Evolutionary conservation across 2,329 filamentous ascomycete species (phyloP), one percentile per base, ranked within the genome.

Genomic region (Fusarium nygamai): DNA sequence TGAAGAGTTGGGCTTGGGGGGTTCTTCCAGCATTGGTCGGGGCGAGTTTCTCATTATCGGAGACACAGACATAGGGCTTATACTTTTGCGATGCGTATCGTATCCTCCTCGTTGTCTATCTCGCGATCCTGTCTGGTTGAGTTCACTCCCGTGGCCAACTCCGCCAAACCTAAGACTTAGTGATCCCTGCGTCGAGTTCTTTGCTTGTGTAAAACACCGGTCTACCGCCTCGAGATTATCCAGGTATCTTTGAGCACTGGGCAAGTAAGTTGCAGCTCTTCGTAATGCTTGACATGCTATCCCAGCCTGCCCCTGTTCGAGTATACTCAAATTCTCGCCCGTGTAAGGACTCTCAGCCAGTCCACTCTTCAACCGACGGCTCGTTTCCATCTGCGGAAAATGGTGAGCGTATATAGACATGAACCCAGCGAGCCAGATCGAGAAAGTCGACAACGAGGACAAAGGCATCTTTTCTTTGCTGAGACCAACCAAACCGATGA

Each of bases 341-440:
- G 31, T 27, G 5, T 43, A 29, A 20, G 53, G 39, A 10, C 66
- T 61, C n/a, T 51, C 48, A 29, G 56, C 48, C 38, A 58, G 66
- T 44, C 39, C 46, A 24, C 57, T 63, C 17, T 47, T 43, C 61
- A 73, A 65, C 20, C 61, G 47, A 39, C 61, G 82, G 17, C 88
- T 82, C 3, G 84, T 84, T 74, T 94, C 92, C 90, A 94, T 93
- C 65, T 89, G 87, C 0, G 91, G 90, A 64, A 94, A 94, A 76
- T 91, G 89, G 50, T 86, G 85, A 17, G 89, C 89, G 78, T 94
- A 94, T 6, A 93, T 85, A 39, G 90, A 90, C 22, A 90, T 86
- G 75, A 93, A 92, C 0, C 89, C 88, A 2, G 92, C 91, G 17
- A 88, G 89, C 85, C 91, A 94, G 44, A 92, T 85, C 6, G 91